Percentiles rank a stretch among this genome's conserved stretches.
Evolutionary conservation across 2,329 filamentous ascomycete genomes (phyloP).

Genomic region (Neopestalotiopsis clavispora): DNA sequence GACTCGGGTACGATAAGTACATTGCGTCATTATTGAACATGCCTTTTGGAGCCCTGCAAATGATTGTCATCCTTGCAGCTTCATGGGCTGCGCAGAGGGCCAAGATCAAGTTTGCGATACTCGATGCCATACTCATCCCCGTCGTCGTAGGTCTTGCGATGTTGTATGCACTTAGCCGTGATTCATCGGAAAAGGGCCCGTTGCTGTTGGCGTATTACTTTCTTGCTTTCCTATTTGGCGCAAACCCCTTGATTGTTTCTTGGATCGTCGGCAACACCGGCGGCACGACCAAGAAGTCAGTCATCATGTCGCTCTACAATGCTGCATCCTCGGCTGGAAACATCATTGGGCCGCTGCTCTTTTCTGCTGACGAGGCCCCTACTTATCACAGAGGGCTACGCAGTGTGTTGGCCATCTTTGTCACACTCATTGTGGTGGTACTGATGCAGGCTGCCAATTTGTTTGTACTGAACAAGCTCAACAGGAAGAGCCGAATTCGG

Average conservation of each 20-base stretch:
- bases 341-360: conserved; percentile 69
- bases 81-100: conserved; percentile 63
- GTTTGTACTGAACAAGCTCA: conserved; percentile 59
- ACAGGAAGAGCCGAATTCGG: conserved; percentile 57
- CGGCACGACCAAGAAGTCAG: conserved; percentile 70
- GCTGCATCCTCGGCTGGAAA: conserved; percentile 67
- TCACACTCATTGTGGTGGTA: conserved; percentile 56
- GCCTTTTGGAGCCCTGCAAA: conserved; percentile 67
- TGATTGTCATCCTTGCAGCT: conserved; percentile 60
- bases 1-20: conserved; percentile 64
- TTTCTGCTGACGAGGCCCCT: conserved; percentile 61
- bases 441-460: conserved; percentile 60
- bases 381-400: conserved; percentile 62
- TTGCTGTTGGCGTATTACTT: conserved; percentile 68
- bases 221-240: conserved; percentile 68
- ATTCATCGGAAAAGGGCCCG: conserved; percentile 44
- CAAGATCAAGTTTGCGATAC: conserved; percentile 60
- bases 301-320: conserved; percentile 68
- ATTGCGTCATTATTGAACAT: conserved; percentile 67
- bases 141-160: conserved; percentile 65
- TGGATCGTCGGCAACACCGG: conserved; percentile 75
- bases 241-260: conserved; percentile 67
- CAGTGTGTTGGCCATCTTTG: conserved; percentile 58
- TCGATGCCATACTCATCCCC: conserved; percentile 59
- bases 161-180: conserved; percentile 57